Percentiles rank a stretch among this genome's conserved stretches.
phyloP scores from a whole-genome alignment of 768 basidiomycete species.

The Tylopilus balloui region DNA sequence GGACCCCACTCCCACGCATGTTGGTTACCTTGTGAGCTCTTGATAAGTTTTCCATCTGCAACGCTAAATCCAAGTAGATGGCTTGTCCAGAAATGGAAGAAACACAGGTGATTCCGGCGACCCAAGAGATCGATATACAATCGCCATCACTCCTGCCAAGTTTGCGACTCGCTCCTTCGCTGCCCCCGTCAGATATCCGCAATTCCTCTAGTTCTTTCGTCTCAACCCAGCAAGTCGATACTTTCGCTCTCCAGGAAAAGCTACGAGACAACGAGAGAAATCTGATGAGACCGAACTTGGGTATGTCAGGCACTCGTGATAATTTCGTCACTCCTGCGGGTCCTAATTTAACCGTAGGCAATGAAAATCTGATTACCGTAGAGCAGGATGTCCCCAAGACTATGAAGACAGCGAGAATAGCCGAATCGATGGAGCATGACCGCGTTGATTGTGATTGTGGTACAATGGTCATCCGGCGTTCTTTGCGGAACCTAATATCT shows the following conservation, averaged over 20 bases:
- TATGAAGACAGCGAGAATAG: conserved; percentile 7
- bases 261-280: conserved; percentile 14
- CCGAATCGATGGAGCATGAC: conserved; percentile 26
- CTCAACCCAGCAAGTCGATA: conserved; percentile 34
- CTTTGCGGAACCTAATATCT: neutral
- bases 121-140: conserved; percentile 28
- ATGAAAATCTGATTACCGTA: conserved; percentile 30
- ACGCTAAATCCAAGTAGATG: conserved; percentile 12
- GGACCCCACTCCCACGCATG: conserved; percentile 48
- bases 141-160: conserved; percentile 21
- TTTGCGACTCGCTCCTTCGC: conserved; percentile 8
- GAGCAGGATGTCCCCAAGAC: neutral
- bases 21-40: conserved; percentile 51
- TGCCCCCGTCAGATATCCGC: conserved; percentile 30
- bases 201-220: conserved; percentile 13
- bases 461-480: conserved; percentile 38
- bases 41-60: neutral
- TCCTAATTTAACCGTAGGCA: conserved; percentile 20
- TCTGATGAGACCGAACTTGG: conserved; percentile 31
- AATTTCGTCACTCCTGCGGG: neutral
- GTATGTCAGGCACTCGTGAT: conserved; percentile 44
- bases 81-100: conserved; percentile 38
- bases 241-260: conserved; percentile 36
- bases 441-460: conserved; percentile 69
- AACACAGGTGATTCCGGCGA: conserved; percentile 45